Base-by-base conservation (phyloP, 441 rosid genomes). In the Daphne laureola region DNA sequence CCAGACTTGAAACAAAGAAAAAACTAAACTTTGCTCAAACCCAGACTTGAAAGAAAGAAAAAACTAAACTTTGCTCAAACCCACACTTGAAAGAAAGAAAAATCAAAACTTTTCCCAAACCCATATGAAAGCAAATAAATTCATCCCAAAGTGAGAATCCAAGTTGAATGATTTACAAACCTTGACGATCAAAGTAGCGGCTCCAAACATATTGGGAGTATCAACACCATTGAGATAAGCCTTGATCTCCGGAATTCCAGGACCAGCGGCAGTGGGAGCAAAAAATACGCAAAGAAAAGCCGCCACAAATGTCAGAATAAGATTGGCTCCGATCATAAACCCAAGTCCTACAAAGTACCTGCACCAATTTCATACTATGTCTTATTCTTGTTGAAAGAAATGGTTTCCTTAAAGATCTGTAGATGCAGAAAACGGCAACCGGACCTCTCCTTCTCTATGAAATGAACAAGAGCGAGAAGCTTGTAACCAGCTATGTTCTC, bases 241-340 rank as follows among this genome's bases (percentile, higher is more conserved):
- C 73, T 91, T 91, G 68, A 88, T 82, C 73, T 91, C 98, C 40
- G 98, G 96, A 23, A 91, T 86, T n/a, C 96, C 96, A 35, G 96
- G 96, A 11, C 98, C 98, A 26, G 98, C 96, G 0, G 98, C 98
- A 0, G 98, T 88, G 2, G 98, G 95, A 17, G 98, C 98, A 57
- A 88, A 86, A 38, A 67, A 86, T 17, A 86, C 95, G 59, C 90
- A 82, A 12, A 91, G 78, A 49, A 81, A 64, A 54, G 96, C 66
- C 5, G 98, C 96, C 50, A 73, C 58, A 36, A 78, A 53, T n/a
- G 96, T 86, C 49, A 88, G 69, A 7, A 71, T 41, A 56, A 91
- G 72, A 72, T 91, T 91, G 31, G 51, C 77, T 4, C 89, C 89
- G 0, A 87, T 62, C 46, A 91, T 71, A 43, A 73, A 68, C 45